Evolutionary conservation across 176 grass and related monocot species (phyloP), one percentile per base, ranked within the genome.

Genomic region (sorghum (Sorghum bicolor)): DNA sequence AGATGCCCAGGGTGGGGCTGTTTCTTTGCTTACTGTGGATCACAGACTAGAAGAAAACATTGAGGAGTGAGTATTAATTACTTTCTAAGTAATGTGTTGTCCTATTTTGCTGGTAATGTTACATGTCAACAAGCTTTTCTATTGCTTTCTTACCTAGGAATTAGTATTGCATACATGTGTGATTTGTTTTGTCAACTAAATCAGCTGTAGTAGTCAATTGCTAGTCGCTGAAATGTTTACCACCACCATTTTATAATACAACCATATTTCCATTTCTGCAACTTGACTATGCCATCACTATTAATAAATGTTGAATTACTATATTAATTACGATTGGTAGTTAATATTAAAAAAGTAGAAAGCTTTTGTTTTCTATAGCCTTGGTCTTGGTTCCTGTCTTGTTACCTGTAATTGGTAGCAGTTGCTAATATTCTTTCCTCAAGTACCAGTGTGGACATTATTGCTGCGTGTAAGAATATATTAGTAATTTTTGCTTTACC

Each of bases 21-120:
- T 98, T 85, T 98, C 90, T 90, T 81, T 92, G 63, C 86, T 98
- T 78, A 94, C 95, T 33, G 95, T 94, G 61, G 95, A 98, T 83
- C 95, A 98, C 76, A 86, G 95, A 55, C 82, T 98, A 84, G 95
- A 98, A 90, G 95, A 94, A 91, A 98, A 98, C 90, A 67, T 84
- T n/a, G 95, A 94, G 86, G 95, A 98, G 95, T 98, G 80, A 67
- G 92, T 94, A 79, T 45, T 70, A 58, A 10, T 60, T 38, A 12
- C 63, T 84, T 60, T 68, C n/a, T 13, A 76, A 39, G 34, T 64
- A 58, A 70, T 71, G 4, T 70, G n/a, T 57, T 48, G 26, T 44
- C 53, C 5, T 24, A 34, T 31, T 67, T 65, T 83, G 30, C 64
- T 73, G 34, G n/a, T 44, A 15, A 10, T 3, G 38, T 72, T 64